Percentiles rank a stretch among this genome's conserved stretches.
phyloP scores from a whole-genome alignment of 1,284 basidiomycete species.

The Cryptococcus sp. region DNA sequence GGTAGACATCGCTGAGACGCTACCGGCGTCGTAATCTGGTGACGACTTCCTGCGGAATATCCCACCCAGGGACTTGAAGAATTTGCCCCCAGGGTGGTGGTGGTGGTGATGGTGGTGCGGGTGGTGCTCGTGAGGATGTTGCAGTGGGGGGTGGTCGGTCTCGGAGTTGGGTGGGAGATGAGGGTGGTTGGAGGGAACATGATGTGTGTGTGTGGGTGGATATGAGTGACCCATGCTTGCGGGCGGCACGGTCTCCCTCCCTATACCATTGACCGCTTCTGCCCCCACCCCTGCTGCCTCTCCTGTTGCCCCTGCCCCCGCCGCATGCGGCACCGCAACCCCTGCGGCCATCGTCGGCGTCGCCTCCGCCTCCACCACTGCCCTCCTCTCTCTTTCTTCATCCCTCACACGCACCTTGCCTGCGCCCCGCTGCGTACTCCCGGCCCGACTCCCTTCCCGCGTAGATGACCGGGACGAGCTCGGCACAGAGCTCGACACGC shows the following conservation, averaged over 20 bases:
- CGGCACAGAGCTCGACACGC: background rate
- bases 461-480: background rate
- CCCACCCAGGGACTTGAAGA: conserved; percentile 31
- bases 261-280: background rate
- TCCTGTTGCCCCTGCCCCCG: background rate
- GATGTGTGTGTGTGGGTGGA: background rate
- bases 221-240: background rate
- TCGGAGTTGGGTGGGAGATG: background rate
- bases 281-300: background rate
- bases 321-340: background rate
- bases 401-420: background rate
- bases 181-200: background rate
- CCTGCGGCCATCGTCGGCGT: background rate
- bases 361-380: background rate
- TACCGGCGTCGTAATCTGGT: conserved; percentile 5
- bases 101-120: background rate
- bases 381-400: conserved; percentile 2
- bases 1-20: conserved; percentile 1
- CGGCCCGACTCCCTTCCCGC: background rate
- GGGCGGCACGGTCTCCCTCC: background rate
- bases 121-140: background rate
- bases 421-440: background rate
- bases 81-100: conserved; percentile 13
- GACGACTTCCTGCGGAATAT: conserved; percentile 24
- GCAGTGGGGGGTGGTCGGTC: background rate